Evolutionary conservation across 176 grass and related monocot species (phyloP), one percentile per base, ranked within the genome.

Genomic region (Pontederia paniculata): DNA sequence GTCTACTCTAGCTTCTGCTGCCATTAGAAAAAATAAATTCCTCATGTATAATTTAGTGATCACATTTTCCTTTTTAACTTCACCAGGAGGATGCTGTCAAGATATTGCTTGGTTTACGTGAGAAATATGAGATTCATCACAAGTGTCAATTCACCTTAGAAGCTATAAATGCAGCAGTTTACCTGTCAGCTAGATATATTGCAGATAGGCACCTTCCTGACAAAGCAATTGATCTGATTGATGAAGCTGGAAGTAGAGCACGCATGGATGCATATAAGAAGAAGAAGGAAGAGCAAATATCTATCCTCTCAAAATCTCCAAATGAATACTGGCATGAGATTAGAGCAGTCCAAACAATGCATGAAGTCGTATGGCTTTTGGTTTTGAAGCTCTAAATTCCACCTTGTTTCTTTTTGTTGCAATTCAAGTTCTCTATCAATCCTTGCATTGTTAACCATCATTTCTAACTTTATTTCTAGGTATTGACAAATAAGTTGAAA

Each of bases 291-390:
- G 87, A 87, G 47, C 75, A 82, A 48, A 74, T 72, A 58, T 88
- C 77, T 72, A 72, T 98, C 43, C 80, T 98, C 46, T 84, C 67
- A 21, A 84, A 98, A 49, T 82, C 93, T 64, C 80, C 93, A 42
- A 83, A 98, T 70, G 87, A 98, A 72, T 91, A 84, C 17, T 91
- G 93, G 93, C 72, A 88, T 72, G 87, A 98, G 73, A 98, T 98
- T 77, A 89, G 72, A 84, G 87, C 83, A 74, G 80, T 91, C 55
- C 93, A 88, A 62, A 70, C 80, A 62, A 98, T 84, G 83, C 83
- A 90, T 87, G 82, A 80, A 60, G 69, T 84, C 83, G 93, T 98
- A 82, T 62, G 44, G 12, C 58, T 54, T 41, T 47, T 73, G 68
- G 13, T n/a, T 49, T 51, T 16, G 23, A 57, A 71, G 50, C 12